phyloP scores from a whole-genome alignment of 331 rosid genomes.

The Cydonia oblonga region DNA sequence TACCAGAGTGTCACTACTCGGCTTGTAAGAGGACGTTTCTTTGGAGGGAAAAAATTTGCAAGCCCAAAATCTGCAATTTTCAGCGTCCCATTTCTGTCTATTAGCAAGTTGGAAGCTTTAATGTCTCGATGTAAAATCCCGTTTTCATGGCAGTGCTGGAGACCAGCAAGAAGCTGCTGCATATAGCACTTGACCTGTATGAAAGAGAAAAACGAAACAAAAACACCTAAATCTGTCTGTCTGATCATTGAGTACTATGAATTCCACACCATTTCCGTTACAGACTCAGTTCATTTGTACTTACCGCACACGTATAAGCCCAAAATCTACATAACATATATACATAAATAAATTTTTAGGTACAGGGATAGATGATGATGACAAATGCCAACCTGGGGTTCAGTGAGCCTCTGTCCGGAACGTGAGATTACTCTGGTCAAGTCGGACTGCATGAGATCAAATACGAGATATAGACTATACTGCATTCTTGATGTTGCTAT shows the following conservation, averaged over 20 bases:
- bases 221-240: neutral
- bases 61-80: constrained; percentile 85
- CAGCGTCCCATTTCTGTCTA: constrained; percentile 48
- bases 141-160: constrained; percentile 48
- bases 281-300: neutral
- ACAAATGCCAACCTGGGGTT: constrained; percentile 43
- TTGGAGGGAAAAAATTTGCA: constrained; percentile 31
- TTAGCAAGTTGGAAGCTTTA: constrained; percentile 63
- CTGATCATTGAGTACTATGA: neutral
- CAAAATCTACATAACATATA: neutral
- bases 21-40: constrained; percentile 39
- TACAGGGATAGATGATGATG: neutral
- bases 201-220: neutral
- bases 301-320: neutral
- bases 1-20: constrained; percentile 84
- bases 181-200: constrained; percentile 61
- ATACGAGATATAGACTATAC: constrained; percentile 73
- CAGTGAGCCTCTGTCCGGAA: constrained; percentile 39
- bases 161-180: constrained; percentile 66
- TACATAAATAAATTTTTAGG: neutral
- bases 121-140: constrained; percentile 62
- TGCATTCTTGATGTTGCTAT: constrained; percentile 83
- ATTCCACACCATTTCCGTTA: neutral
- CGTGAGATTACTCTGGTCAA: constrained; percentile 50
- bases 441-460: constrained; percentile 50